These are phyloP conservation scores for Inonotus hispidus DNA, from an alignment of 1,284 basidiomycete genomes.

Conservation along the genomic window DNA sequence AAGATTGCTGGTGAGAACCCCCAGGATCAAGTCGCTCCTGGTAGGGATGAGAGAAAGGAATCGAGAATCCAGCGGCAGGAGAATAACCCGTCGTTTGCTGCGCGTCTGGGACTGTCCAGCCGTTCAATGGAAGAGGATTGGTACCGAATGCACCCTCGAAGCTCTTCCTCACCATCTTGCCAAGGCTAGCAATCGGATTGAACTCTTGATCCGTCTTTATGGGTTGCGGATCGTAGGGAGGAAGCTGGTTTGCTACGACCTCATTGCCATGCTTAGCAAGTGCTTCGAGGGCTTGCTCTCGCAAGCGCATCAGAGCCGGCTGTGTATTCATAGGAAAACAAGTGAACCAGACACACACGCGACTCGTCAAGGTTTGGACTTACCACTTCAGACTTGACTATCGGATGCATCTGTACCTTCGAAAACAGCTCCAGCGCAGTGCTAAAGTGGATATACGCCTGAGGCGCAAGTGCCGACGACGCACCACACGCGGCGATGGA, in stretches of 20 bases:
- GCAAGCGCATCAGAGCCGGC: conserved; percentile 10
- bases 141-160: not conserved
- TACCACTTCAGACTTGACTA: conserved; percentile 4
- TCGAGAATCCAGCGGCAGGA: not conserved
- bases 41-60: not conserved
- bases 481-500: conserved; percentile 19
- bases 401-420: conserved; percentile 16
- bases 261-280: conserved; percentile 1
- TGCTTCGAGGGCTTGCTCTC: conserved; percentile 7
- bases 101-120: not conserved
- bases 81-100: not conserved
- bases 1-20: no score
- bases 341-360: not conserved
- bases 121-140: not conserved
- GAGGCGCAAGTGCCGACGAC: conserved; percentile 14
- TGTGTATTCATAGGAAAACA: not conserved
- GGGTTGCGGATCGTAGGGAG: not conserved
- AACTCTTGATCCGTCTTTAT: not conserved
- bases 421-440: conserved; percentile 20
- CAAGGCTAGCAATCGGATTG: not conserved
- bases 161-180: not conserved
- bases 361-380: not conserved
- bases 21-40: not conserved
- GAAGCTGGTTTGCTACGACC: not conserved
- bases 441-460: conserved; percentile 20